phyloP scores from a whole-genome alignment of 2,329 filamentous ascomycete species.

The Microdochium nivale region DNA sequence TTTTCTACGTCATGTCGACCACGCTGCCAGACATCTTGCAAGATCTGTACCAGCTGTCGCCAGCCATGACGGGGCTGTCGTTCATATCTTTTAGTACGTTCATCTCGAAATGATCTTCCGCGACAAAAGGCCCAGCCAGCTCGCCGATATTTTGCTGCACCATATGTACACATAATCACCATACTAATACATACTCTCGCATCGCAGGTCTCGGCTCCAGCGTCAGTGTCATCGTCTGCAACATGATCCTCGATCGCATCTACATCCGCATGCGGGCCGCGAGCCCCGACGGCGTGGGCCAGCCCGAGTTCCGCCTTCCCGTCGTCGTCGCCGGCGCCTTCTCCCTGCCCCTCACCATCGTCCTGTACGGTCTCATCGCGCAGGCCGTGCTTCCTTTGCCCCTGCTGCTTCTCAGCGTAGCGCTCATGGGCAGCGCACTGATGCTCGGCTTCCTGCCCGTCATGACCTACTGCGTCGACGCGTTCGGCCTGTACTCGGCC shows the following conservation, averaged over 20 bases:
- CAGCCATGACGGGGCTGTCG: slow-evolving; percentile 40
- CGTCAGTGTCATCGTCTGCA: slow-evolving; percentile 38
- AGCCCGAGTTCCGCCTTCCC: slow-evolving; percentile 47
- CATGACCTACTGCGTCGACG: slow-evolving; percentile 48
- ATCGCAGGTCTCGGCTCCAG: slow-evolving; percentile 37
- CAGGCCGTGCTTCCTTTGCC: slow-evolving; percentile 31
- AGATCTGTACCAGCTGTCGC: slow-evolving; percentile 37
- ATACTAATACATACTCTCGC: slow-evolving; percentile 8
- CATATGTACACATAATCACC: neutral
- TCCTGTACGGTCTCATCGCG: slow-evolving; percentile 42
- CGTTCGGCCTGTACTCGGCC: slow-evolving; percentile 45
- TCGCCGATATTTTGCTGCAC: too few relatives aligned
- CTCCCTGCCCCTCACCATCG: slow-evolving; percentile 33
- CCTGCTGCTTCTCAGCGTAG: slow-evolving; percentile 32
- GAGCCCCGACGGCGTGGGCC: slow-evolving; percentile 28
- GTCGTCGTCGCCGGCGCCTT: slow-evolving; percentile 37
- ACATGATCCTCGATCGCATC: slow-evolving; percentile 40
- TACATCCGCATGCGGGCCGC: slow-evolving; percentile 37
- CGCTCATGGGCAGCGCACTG: slow-evolving; percentile 34
- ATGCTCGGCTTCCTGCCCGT: slow-evolving; percentile 40
- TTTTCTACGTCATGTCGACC: slow-evolving; percentile 44
- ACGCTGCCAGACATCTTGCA: slow-evolving; percentile 42
- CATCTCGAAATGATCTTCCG: too few relatives aligned
- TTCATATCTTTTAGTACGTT: slow-evolving; percentile 46
- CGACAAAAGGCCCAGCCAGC: too few relatives aligned